Percentiles rank a stretch among this genome's conserved stretches.
Evolutionary conservation across 2,329 filamentous ascomycete genomes (phyloP).

Genomic region (Paraphoma sp.): DNA sequence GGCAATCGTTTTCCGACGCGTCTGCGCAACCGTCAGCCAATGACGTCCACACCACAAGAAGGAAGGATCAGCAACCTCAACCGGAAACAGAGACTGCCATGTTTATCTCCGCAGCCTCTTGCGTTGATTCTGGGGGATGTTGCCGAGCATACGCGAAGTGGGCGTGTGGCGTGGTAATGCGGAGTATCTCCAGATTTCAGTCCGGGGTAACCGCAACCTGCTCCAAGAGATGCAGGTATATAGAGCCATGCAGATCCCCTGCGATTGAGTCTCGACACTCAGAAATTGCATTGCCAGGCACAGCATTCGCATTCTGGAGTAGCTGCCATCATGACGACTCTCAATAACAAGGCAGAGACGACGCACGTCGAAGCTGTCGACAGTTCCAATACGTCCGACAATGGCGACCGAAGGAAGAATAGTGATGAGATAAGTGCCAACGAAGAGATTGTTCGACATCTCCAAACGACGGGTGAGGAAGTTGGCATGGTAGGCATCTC

Average conservation of each 20-base stretch:
- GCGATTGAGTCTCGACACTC: background rate
- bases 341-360: constrained; percentile 18
- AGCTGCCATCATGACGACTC: constrained; percentile 5
- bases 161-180: constrained; percentile 8
- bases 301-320: background rate
- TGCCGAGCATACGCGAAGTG: constrained; percentile 18
- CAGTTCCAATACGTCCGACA: constrained; percentile 13
- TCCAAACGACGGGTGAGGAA: constrained; percentile 38
- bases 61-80: constrained; percentile 6
- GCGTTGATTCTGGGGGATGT: background rate
- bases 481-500: constrained; percentile 35
- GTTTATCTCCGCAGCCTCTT: constrained; percentile 1
- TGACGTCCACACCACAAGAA: constrained; percentile 13
- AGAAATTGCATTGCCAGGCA: background rate
- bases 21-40: constrained; percentile 8
- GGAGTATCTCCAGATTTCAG: constrained; percentile 5
- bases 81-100: constrained; percentile 3
- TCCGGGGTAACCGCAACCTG: background rate
- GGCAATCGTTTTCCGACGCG: constrained; percentile 31
- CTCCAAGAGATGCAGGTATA: constrained; percentile 1
- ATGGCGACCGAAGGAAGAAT: constrained; percentile 1
- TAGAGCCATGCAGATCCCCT: constrained; percentile 4
- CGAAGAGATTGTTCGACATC: constrained; percentile 36
- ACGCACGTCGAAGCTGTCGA: constrained; percentile 28
- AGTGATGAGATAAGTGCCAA: constrained; percentile 21